These are phyloP conservation scores for Tolypocladium guangdongense DNA, from an alignment of 2,329 filamentous ascomycete genomes.

Conservation along the genomic window DNA sequence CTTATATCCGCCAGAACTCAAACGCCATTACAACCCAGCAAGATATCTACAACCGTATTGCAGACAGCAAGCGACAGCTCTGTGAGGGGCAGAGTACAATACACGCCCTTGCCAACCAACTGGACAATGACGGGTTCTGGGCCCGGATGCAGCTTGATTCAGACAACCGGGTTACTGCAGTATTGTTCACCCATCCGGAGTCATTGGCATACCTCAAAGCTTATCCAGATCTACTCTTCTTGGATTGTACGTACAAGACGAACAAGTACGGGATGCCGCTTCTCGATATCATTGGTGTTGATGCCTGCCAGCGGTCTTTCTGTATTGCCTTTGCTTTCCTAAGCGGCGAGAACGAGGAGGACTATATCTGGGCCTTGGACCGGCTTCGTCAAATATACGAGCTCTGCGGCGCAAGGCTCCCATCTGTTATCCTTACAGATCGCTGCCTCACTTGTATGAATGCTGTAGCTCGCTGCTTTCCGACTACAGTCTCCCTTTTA, in stretches of 20 bases:
- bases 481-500: conserved; percentile 2
- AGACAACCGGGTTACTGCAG: conserved; percentile 6
- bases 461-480: conserved; percentile 5
- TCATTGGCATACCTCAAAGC: conserved; percentile 10
- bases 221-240: conserved; percentile 9
- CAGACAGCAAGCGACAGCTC: conserved; percentile 4
- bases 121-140: conserved; percentile 10
- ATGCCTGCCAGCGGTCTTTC: conserved; percentile 10
- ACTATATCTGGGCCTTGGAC: conserved; percentile 12
- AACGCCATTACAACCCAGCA: conserved; percentile 7
- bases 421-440: conserved; percentile 9
- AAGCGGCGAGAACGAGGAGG: conserved; percentile 5
- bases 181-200: conserved; percentile 13
- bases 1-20: conserved; percentile 5
- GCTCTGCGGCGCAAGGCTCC: neutral
- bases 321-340: conserved; percentile 14
- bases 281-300: conserved; percentile 12
- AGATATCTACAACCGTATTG: conserved; percentile 13
- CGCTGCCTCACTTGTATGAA: conserved; percentile 9
- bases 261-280: conserved; percentile 13
- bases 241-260: conserved; percentile 14
- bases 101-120: conserved; percentile 8
- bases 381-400: conserved; percentile 9
- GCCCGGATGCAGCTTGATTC: conserved; percentile 7
- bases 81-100: conserved; percentile 9